Evolutionary conservation across 768 basidiomycete species (phyloP), one percentile per base, ranked within the genome.

Genomic region (Gautieria morchelliformis): DNA sequence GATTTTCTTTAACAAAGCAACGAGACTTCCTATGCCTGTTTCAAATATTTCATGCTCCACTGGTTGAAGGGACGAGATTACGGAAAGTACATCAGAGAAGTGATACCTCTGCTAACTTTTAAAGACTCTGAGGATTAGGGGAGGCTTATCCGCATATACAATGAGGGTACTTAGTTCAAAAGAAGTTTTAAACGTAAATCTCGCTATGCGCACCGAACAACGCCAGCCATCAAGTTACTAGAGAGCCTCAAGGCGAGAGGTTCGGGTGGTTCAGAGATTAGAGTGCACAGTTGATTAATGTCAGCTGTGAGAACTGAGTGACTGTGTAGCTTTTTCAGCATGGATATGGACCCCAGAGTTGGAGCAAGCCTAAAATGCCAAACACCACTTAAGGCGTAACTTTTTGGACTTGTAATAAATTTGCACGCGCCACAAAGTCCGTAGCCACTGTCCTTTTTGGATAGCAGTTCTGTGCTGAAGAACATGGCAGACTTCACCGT

Each of bases 201-300:
- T 24, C n/a, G 19, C 2, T 20, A 20, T 61, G 63, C 80, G 59
- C 68, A 92, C 92, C 92, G 82, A 20, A 87, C 89, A 37, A 87
- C 93, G 4, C 93, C 93, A 59, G 93, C 85, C 77, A 95, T 83
- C 44, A 95, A 71, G 66, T 91, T 92, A 58, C 90, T 91, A 10
- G 92, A 93, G 55, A 94, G 72, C 61, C 93, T 77, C 56, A 95
- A 72, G 2, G 93, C 92, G 35, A 95, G 76, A 40, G 93, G 93
- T 62, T 94, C 93, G 22, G 76, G 69, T n/a, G 93, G 93, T 63
- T 87, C 77, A 27, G 83, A 79, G 53, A 95, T 93, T 40, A 92
- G 77, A 39, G 76, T 79, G 67, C 93, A 95, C 65, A 94, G 70
- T 68, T 87, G 80, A 35, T 81, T 69, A 47, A 95, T 91, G 68